Evolutionary conservation across 495 filamentous ascomycete species (phyloP).

Genomic region (Neurospora tetrasperma): DNA sequence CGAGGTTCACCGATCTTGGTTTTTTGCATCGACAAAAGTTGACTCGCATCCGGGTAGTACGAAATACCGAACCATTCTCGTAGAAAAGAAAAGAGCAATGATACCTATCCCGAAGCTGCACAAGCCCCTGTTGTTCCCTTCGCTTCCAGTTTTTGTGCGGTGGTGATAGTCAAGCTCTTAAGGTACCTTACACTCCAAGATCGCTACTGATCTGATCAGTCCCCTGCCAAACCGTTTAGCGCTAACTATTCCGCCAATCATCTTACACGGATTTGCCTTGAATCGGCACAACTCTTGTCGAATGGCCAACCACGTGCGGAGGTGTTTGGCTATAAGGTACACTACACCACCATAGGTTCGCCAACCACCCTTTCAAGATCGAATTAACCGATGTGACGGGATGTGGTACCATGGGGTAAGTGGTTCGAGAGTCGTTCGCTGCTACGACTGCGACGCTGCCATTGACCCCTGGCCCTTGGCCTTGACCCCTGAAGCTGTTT

Average conservation of each 20-base stretch:
- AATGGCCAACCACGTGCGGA: background rate
- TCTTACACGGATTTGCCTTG: background rate
- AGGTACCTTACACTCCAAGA: too few species aligned
- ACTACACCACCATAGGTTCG: background rate
- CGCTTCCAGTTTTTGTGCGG: background rate
- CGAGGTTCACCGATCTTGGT: too few species aligned
- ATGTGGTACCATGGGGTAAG: background rate
- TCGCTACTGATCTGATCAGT: too few species aligned
- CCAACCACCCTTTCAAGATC: background rate
- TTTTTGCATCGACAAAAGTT: background rate
- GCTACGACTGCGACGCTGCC: background rate
- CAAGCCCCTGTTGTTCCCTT: background rate
- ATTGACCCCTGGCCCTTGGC: background rate
- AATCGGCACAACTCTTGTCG: background rate
- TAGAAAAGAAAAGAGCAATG: background rate
- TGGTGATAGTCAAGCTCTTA: too few species aligned
- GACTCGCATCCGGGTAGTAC: background rate
- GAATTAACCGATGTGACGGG: background rate
- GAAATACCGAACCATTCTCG: background rate
- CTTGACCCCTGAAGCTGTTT: background rate
- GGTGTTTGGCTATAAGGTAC: background rate
- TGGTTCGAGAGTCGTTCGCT: background rate
- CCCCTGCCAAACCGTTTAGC: background rate
- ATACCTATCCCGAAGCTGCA: background rate
- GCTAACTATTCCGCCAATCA: background rate